Evolutionary conservation across 331 rosid genomes (phyloP).

Genomic region (Rhamnella rubrinervis): DNA sequence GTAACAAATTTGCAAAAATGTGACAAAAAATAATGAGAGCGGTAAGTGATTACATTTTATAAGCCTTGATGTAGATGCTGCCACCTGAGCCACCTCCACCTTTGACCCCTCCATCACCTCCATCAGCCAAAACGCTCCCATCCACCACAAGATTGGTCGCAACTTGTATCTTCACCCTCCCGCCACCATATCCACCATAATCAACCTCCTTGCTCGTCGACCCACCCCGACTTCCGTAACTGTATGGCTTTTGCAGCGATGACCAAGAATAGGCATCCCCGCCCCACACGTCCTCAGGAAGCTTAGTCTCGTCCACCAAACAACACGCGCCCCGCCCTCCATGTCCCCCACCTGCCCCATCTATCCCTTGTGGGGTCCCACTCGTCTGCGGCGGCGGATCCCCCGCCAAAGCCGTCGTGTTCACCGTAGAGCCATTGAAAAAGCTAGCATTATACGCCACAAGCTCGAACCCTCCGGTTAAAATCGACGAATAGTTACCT

Average conservation of each 20-base stretch:
- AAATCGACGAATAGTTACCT: conserved; percentile 68
- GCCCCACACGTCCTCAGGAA: conserved; percentile 60
- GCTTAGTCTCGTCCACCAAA: conserved; percentile 64
- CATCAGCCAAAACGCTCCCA: conserved; percentile 78
- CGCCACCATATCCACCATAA: conserved; percentile 95
- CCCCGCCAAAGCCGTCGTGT: conserved; percentile 85
- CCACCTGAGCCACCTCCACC: conserved; percentile 99
- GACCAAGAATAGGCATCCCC: conserved; percentile 77
- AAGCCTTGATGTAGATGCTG: conserved; percentile 82
- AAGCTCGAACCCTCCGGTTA: conserved; percentile 79
- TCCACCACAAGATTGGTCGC: conserved; percentile 55
- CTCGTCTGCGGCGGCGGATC: conserved; percentile 94
- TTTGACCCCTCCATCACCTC: conserved; percentile 72
- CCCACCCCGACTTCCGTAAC: conserved; percentile 85
- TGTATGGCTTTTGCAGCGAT: conserved; percentile 65
- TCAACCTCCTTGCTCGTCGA: conserved; percentile 76
- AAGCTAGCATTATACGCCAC: conserved; percentile 67
- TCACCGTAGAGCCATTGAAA: conserved; percentile 63
- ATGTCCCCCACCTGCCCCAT: conserved; percentile 92
- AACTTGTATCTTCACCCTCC: conserved; percentile 53
- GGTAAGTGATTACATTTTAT: conserved; percentile 62
- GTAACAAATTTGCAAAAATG: neutral
- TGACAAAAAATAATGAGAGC: conserved; percentile 10
- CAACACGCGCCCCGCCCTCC: conserved; percentile 99
- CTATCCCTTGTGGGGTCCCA: conserved; percentile 85